These are phyloP conservation scores for Euphrasia arctica DNA, from an alignment of 305 asterid species.

Conservation along the genomic window DNA sequence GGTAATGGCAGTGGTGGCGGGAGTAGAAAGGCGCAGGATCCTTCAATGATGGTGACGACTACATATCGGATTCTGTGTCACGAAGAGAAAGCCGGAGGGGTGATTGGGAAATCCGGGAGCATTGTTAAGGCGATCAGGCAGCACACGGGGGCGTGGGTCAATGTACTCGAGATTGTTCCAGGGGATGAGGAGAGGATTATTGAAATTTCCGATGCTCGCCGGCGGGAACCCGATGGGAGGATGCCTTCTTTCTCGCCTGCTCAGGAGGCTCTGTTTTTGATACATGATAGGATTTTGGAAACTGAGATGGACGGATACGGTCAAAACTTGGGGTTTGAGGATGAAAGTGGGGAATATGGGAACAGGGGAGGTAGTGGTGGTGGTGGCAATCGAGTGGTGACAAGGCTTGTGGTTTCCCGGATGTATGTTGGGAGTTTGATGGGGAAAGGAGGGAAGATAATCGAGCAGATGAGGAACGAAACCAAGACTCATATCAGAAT, in stretches of 20 bases:
- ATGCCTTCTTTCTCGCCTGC: constrained; percentile 74
- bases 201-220: constrained; percentile 73
- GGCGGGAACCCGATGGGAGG: constrained; percentile 81
- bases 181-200: constrained; percentile 95
- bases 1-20: constrained; percentile 34
- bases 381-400: constrained; percentile 48
- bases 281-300: constrained; percentile 86
- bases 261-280: constrained; percentile 82
- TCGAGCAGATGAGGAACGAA: constrained; percentile 89
- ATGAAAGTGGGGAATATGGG: constrained; percentile 48
- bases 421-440: constrained; percentile 87
- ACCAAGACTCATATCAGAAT: constrained; percentile 87
- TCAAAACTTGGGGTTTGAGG: constrained; percentile 43
- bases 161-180: constrained; percentile 71
- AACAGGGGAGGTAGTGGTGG: constrained; percentile 38
- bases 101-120: constrained; percentile 90
- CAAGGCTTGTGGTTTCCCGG: constrained; percentile 84
- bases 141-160: constrained; percentile 95
- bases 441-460: constrained; percentile 95
- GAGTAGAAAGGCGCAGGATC: constrained; percentile 57
- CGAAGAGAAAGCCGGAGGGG: constrained; percentile 87
- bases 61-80: constrained; percentile 80
- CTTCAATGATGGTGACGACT: constrained; percentile 69
- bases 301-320: constrained; percentile 48
- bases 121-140: constrained; percentile 82